These are phyloP conservation scores for Amphibolis antarctica DNA, from an alignment of 106 monocot species.

Conservation along the genomic window DNA sequence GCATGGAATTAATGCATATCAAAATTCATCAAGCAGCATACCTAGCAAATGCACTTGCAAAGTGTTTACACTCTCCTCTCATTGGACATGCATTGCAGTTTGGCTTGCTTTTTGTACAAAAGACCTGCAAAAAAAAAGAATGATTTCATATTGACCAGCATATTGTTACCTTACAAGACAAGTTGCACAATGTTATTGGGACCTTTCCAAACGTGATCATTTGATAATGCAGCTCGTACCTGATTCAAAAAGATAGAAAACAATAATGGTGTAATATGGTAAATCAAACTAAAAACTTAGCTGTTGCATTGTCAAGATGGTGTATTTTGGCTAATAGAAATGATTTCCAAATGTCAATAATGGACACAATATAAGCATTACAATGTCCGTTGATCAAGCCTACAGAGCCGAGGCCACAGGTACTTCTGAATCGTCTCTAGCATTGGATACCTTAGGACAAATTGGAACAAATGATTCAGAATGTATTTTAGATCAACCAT, in stretches of 20 bases:
- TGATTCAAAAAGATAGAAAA: conserved; percentile 15
- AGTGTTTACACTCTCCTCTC: conserved; percentile 76
- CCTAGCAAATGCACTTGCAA: conserved; percentile 84
- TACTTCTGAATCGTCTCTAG: conserved; percentile 88
- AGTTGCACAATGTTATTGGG: not conserved
- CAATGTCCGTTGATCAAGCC: conserved; percentile 63
- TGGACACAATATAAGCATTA: conserved; percentile 18
- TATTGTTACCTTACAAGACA: not conserved
- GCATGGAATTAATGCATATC: not conserved
- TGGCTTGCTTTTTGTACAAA: conserved; percentile 84
- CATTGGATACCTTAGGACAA: conserved; percentile 67
- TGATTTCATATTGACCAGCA: not conserved
- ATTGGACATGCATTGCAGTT: conserved; percentile 84
- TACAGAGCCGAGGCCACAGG: conserved; percentile 73
- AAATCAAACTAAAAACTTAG: not conserved
- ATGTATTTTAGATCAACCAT: not conserved
- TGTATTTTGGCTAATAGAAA: not conserved
- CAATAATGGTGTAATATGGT: not conserved
- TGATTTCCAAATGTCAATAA: not conserved
- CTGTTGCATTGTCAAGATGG: not conserved
- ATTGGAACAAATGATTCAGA: conserved; percentile 3
- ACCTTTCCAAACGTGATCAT: conserved; percentile 89
- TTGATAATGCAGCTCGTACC: conserved; percentile 82
- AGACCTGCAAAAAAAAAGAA: conserved; percentile 37
- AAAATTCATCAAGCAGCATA: conserved; percentile 7